Evolutionary conservation across 495 filamentous ascomycete genomes (phyloP).

Genomic region (Xylaria flabelliformis): DNA sequence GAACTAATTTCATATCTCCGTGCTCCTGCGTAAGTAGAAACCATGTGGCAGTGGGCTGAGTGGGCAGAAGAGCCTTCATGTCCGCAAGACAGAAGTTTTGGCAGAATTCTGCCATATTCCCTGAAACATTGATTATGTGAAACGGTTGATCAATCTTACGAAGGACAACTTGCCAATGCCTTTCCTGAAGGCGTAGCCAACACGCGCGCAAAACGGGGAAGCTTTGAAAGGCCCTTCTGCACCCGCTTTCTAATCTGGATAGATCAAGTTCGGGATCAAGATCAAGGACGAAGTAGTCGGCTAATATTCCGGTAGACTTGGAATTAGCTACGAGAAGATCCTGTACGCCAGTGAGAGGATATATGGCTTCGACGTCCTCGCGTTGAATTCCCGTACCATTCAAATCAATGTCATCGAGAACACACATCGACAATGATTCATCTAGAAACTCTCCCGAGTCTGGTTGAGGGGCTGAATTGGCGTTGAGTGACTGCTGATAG

Average conservation of each 20-base stretch:
- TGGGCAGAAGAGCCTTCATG: constrained; percentile 49
- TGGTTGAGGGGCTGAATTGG: not conserved
- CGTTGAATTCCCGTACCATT: not conserved
- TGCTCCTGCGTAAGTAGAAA: constrained; percentile 56
- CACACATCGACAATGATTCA: not conserved
- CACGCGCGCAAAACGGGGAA: constrained; percentile 70
- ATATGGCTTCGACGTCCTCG: constrained; percentile 7
- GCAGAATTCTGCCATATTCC: not conserved
- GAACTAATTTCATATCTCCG: constrained; percentile 58
- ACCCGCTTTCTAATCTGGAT: constrained; percentile 52
- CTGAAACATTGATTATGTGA: constrained; percentile 47
- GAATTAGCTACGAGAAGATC: constrained; percentile 4
- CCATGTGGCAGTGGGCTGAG: constrained; percentile 63
- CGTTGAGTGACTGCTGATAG: not conserved
- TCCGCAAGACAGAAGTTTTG: constrained; percentile 45
- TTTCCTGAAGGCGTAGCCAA: constrained; percentile 61
- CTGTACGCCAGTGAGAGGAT: constrained; percentile 14
- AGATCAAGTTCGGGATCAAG: constrained; percentile 56
- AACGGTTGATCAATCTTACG: constrained; percentile 59
- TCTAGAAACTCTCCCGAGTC: not conserved
- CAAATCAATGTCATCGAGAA: not conserved
- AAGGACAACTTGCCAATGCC: constrained; percentile 66
- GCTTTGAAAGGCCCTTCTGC: constrained; percentile 44
- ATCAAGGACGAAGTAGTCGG: constrained; percentile 65
- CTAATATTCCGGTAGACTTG: not conserved